Evolutionary conservation across 2,329 filamentous ascomycete genomes (phyloP).

Genomic region (Xylaria sp.): DNA sequence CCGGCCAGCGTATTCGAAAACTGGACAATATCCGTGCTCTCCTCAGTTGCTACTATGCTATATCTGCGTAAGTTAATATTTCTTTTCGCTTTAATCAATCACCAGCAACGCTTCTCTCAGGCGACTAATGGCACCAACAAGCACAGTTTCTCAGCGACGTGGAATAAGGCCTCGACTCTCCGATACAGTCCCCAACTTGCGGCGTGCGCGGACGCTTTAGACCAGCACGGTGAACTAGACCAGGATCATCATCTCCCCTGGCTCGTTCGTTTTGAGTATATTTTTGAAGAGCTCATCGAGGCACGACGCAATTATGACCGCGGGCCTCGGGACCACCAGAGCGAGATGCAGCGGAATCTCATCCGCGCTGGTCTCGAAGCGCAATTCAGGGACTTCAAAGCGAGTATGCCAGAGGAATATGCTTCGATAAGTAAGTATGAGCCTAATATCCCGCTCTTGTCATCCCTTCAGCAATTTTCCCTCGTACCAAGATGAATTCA

Average conservation of each 20-base stretch:
- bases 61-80: conserved; percentile 53
- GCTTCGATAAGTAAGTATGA: conserved; percentile 43
- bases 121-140: neutral
- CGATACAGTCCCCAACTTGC: conserved; percentile 57
- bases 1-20: conserved; percentile 45
- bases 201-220: conserved; percentile 58
- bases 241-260: conserved; percentile 58
- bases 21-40: conserved; percentile 60
- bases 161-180: conserved; percentile 52
- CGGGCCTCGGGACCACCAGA: conserved; percentile 42
- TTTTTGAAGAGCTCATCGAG: conserved; percentile 54
- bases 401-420: conserved; percentile 50
- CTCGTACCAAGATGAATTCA: neutral
- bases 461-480: neutral
- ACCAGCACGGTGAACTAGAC: conserved; percentile 50
- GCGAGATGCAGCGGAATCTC: conserved; percentile 56
- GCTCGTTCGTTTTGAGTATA: conserved; percentile 55
- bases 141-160: conserved; percentile 54
- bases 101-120: neutral
- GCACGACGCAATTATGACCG: conserved; percentile 46
- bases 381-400: conserved; percentile 57
- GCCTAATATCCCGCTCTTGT: too few relatives aligned
- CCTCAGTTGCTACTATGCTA: conserved; percentile 57
- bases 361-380: conserved; percentile 61
- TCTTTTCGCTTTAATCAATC: neutral